These are phyloP conservation scores for Trichoderma guizhouense DNA, from an alignment of 2,329 filamentous ascomycete genomes.

Conservation along the genomic window DNA sequence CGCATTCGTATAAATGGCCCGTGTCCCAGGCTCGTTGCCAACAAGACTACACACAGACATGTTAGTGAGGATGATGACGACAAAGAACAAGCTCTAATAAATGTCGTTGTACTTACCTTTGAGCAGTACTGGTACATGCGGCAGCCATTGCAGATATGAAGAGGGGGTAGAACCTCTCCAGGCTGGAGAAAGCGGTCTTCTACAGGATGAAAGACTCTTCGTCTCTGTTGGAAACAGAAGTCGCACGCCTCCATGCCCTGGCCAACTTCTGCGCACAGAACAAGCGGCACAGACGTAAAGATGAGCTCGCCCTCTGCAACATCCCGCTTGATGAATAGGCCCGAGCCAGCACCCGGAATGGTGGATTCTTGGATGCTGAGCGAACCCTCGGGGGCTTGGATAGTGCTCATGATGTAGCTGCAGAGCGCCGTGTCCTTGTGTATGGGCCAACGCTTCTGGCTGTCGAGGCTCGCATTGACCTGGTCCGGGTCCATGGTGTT, in stretches of 20 bases:
- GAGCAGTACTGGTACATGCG: slow-evolving; percentile 15
- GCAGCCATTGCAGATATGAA: background rate
- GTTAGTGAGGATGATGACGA: background rate
- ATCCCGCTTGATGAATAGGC: background rate
- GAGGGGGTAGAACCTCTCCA: background rate
- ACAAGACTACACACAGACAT: background rate
- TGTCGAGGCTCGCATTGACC: background rate
- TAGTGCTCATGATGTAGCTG: background rate
- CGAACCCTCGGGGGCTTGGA: background rate
- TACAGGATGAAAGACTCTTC: background rate
- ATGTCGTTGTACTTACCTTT: background rate
- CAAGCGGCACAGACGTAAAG: slow-evolving; percentile 6
- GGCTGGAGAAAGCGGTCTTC: background rate
- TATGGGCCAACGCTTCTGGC: background rate
- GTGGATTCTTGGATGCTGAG: slow-evolving; percentile 1
- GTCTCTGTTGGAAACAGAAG: slow-evolving; percentile 10
- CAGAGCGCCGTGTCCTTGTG: background rate
- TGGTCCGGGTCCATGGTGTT: background rate
- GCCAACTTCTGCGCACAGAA: background rate
- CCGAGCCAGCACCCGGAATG: background rate
- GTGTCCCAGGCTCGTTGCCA: slow-evolving; percentile 8
- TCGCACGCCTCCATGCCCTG: background rate
- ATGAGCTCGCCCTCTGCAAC: slow-evolving; percentile 1
- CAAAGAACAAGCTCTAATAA: background rate
- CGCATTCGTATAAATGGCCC: slow-evolving; percentile 15